These are phyloP conservation scores for Basidioascus undulatus DNA, from an alignment of 768 basidiomycete species.

Conservation along the genomic window DNA sequence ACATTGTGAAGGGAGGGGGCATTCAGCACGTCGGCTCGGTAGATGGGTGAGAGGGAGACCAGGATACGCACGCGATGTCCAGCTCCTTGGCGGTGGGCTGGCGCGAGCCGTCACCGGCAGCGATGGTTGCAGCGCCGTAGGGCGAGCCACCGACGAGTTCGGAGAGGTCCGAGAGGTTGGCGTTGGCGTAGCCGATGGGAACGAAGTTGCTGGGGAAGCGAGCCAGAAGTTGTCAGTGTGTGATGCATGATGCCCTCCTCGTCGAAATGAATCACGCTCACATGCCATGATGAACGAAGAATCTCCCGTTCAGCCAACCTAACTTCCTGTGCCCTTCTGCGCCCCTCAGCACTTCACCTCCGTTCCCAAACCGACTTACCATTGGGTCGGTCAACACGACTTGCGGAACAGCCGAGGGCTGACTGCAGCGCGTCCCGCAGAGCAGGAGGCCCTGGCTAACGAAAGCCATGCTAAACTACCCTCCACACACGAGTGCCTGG, in stretches of 20 bases:
- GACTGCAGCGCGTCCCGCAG: too few species aligned
- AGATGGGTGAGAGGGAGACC: not conserved
- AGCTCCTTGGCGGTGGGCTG: slow-evolving; percentile 4
- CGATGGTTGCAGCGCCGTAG: slow-evolving; percentile 33
- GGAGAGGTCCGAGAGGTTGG: slow-evolving; percentile 20
- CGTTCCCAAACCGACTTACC: too few species aligned
- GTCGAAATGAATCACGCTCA: not conserved
- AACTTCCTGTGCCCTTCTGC: too few species aligned
- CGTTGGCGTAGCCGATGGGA: slow-evolving; percentile 34
- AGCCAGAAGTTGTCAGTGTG: not conserved
- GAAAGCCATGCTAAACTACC: too few species aligned
- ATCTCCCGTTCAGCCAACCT: too few species aligned
- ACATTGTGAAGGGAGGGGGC: not conserved
- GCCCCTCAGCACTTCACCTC: too few species aligned
- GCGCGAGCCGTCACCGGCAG: slow-evolving; percentile 13
- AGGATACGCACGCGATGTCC: slow-evolving; percentile 1
- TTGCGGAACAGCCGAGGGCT: too few species aligned
- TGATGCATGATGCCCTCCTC: not conserved
- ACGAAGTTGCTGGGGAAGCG: too few species aligned
- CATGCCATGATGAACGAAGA: slow-evolving; percentile 44
- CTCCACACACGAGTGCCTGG: too few species aligned
- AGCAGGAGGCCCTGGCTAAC: too few species aligned
- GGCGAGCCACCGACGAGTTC: slow-evolving; percentile 31
- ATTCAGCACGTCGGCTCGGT: slow-evolving; percentile 10
- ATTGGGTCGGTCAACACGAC: too few species aligned